Evolutionary conservation across 2,329 filamentous ascomycete species (phyloP).

Genomic region (Byssochlamys sp.): DNA sequence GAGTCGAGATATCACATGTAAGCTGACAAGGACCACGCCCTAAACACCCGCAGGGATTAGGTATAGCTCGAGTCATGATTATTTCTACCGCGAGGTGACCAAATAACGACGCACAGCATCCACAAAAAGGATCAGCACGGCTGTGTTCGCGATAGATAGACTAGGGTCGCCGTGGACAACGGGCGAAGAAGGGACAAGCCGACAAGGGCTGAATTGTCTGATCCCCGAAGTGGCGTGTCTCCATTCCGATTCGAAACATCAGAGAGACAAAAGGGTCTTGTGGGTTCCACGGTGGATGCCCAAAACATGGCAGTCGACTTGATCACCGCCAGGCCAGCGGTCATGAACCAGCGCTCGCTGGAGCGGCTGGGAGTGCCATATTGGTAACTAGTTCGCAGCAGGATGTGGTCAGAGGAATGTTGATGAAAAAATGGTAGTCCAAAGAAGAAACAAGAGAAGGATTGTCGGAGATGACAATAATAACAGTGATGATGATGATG

Average conservation of each 20-base stretch:
- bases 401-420: not conserved
- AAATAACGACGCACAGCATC: not conserved
- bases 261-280: not conserved
- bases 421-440: not conserved
- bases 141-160: not conserved
- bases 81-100: not conserved
- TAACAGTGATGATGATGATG: too few relatives aligned
- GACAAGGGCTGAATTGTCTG: not conserved
- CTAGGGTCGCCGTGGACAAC: not conserved
- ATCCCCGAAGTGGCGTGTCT: not conserved
- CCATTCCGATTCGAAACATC: not conserved
- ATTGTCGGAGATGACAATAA: not conserved
- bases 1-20: not conserved
- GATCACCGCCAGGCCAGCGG: not conserved
- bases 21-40: not conserved
- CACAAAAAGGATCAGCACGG: not conserved
- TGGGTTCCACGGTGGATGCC: not conserved
- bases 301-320: not conserved
- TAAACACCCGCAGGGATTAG: too few relatives aligned
- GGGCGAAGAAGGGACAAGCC: not conserved
- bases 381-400: not conserved
- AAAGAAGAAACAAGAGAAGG: not conserved
- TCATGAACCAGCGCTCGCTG: not conserved
- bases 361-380: not conserved
- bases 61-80: too few relatives aligned